Evolutionary conservation across 371 early-diverging fungal genomes (phyloP).

Genomic region (Syncephalastrum contaminatum): DNA sequence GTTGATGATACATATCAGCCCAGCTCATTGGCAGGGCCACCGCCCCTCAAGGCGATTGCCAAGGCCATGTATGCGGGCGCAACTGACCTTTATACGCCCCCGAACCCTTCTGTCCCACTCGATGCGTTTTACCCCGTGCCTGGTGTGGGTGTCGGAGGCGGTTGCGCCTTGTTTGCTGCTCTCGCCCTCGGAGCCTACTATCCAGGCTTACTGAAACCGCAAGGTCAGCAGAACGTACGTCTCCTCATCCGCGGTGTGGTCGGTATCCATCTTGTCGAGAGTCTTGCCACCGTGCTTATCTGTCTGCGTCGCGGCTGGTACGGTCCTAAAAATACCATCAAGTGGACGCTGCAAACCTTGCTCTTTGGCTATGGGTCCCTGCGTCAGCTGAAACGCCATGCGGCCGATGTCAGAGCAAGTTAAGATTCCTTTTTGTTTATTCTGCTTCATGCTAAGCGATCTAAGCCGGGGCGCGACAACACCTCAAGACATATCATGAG

Average conservation of each 20-base stretch:
- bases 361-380: slow-evolving; percentile 30
- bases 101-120: slow-evolving; percentile 28
- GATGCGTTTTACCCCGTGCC: slow-evolving; percentile 28
- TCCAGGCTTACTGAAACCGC: slow-evolving; percentile 2
- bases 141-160: slow-evolving; percentile 15
- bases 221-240: neutral
- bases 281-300: slow-evolving; percentile 16
- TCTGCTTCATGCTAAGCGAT: neutral
- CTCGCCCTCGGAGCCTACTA: slow-evolving; percentile 4
- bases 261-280: slow-evolving; percentile 23
- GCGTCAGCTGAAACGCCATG: slow-evolving; percentile 5
- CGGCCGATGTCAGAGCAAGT: slow-evolving; percentile 6
- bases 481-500: too few relatives aligned
- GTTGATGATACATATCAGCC: slow-evolving; percentile 22
- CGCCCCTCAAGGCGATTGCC: slow-evolving; percentile 41
- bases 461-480: too few relatives aligned
- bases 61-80: slow-evolving; percentile 39
- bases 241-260: slow-evolving; percentile 7
- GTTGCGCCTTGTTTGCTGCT: slow-evolving; percentile 13
- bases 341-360: slow-evolving; percentile 37
- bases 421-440: slow-evolving; percentile 2
- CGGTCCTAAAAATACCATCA: slow-evolving; percentile 25
- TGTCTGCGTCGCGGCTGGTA: slow-evolving; percentile 48
- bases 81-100: slow-evolving; percentile 33
- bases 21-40: slow-evolving; percentile 40